Evolutionary conservation across 176 grass and related monocot genomes (phyloP).

Genomic region (Saccharum officinarum): DNA sequence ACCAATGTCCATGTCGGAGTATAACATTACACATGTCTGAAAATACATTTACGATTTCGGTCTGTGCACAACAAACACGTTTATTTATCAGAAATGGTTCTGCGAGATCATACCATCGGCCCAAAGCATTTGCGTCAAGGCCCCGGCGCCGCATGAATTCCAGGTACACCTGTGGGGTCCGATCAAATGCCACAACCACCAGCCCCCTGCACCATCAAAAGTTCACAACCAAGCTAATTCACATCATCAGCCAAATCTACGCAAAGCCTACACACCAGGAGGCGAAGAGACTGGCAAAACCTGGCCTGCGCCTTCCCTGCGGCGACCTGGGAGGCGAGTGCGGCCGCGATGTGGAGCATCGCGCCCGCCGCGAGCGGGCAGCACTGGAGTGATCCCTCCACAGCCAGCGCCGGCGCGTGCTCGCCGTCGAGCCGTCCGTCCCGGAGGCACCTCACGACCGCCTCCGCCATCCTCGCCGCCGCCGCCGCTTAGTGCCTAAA

Average conservation of each 20-base stretch:
- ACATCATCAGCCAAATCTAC: neutral
- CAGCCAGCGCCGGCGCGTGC: conserved; percentile 54
- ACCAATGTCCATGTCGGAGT: neutral
- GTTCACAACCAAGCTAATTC: conserved; percentile 14
- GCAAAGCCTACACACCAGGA: neutral
- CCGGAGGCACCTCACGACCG: conserved; percentile 49
- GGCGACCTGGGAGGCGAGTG: conserved; percentile 44
- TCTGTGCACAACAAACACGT: neutral
- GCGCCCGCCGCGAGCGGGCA: conserved; percentile 41
- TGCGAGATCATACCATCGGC: conserved; percentile 51
- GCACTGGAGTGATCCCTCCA: conserved; percentile 48
- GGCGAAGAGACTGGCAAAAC: neutral
- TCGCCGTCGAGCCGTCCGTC: conserved; percentile 69
- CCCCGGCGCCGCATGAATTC: conserved; percentile 43
- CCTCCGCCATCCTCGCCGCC: conserved; percentile 55
- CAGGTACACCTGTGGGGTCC: conserved; percentile 63
- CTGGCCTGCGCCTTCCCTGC: conserved; percentile 57
- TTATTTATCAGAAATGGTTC: neutral
- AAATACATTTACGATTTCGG: neutral
- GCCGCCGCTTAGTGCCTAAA: conserved; percentile 20
- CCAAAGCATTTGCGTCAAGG: conserved; percentile 48
- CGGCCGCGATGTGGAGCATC: conserved; percentile 52
- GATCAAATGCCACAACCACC: conserved; percentile 68
- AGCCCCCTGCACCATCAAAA: conserved; percentile 52
- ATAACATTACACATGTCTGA: neutral